Base-by-base conservation (phyloP, 805 yeast species). In the Myxozyma lipomycoides region DNA sequence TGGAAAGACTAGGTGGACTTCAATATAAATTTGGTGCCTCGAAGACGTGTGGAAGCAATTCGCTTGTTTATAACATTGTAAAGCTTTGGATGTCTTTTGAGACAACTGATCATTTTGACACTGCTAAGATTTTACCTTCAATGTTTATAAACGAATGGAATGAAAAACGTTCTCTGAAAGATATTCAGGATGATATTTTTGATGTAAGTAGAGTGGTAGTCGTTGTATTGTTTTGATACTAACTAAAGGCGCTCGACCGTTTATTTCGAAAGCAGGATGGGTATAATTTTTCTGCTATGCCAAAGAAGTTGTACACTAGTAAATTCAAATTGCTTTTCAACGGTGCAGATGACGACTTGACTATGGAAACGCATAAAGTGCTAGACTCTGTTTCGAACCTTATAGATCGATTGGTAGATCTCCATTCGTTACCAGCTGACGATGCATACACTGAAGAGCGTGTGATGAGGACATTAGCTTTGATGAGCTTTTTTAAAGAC, bases 371-470 rank as follows among this genome's bases (percentile, higher is more conserved):
- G 47, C 74, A 73, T 49, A 78, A 77, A 39, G 60, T 86, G 35
- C 67, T 79, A 23, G 55, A 56, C 22, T 55, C 63, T 21, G 45
- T 65, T 18, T 60, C 65, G 22, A 82, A 79, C 22, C 85, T 86
- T 67, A 68, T 86, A 51, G 79, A 75, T 47, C 78, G 81, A 15
- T 73, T 85, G 62, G 75, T 79, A 54, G 87, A 85, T 61, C 77
- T 84, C 60, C 78, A 78, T 60, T 76, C 78, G 51, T 87, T 88
- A 50, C 96, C 96, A 12, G 76, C 75, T 42, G 89, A 89, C 18
- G 82, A 82, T 38, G 95, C 87, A 62, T 89, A 84, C 67, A 91
- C 85, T 61, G 91, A 86, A 65, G 96, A 88, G 67, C 74, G 95
- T 62, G 82, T 89, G 3, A 84, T 85, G 77, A 85, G 84, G 64